Conservation (phyloP, 169 alveolate species). For the Pseudocohnilembus persalinus region DNA sequence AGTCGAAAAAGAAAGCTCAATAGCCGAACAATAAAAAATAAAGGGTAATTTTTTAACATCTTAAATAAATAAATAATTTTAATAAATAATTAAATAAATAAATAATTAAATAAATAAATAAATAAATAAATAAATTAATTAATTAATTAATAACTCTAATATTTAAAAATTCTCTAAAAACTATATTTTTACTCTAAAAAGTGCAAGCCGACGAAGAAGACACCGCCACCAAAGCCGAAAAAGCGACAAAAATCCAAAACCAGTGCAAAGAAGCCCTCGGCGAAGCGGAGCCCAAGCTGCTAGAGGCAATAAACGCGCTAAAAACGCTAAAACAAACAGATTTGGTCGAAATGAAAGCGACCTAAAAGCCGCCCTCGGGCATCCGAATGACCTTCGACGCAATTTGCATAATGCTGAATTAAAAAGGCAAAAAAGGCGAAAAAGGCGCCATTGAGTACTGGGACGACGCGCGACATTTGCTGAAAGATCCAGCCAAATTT, state of each 20-base stretch:
- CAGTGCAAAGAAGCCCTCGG: slow-evolving; percentile 53
- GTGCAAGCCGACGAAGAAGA: slow-evolving; percentile 54
- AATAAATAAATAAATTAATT: too few relatives aligned
- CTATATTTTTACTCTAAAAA: too few relatives aligned
- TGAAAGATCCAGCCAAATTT: slow-evolving; percentile 56
- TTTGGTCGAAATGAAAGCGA: slow-evolving; percentile 68
- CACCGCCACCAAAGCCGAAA: slow-evolving; percentile 43
- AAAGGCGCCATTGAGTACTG: slow-evolving; percentile 57
- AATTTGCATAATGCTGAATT: slow-evolving; percentile 72
- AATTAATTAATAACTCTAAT: too few relatives aligned
- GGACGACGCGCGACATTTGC: slow-evolving; percentile 66
- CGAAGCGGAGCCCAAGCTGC: slow-evolving; percentile 60
- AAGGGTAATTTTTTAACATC: too few relatives aligned
- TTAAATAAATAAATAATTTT: too few relatives aligned
- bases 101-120: too few relatives aligned
- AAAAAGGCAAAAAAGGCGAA: slow-evolving; percentile 53
- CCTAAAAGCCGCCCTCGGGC: slow-evolving; percentile 78
- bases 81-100: too few relatives aligned
- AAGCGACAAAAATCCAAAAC: slow-evolving; percentile 54
- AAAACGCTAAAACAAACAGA: slow-evolving; percentile 50
- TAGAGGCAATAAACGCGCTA: slow-evolving; percentile 54
- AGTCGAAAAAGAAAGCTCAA: slow-evolving; percentile 47
- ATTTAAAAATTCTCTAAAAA: slow-evolving; percentile 72
- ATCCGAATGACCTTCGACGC: slow-evolving; percentile 82
- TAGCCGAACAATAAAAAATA: slow-evolving; percentile 52